These are phyloP conservation scores for Oxytropis ochrocephala DNA, from an alignment of 306 rosid species.

Conservation along the genomic window DNA sequence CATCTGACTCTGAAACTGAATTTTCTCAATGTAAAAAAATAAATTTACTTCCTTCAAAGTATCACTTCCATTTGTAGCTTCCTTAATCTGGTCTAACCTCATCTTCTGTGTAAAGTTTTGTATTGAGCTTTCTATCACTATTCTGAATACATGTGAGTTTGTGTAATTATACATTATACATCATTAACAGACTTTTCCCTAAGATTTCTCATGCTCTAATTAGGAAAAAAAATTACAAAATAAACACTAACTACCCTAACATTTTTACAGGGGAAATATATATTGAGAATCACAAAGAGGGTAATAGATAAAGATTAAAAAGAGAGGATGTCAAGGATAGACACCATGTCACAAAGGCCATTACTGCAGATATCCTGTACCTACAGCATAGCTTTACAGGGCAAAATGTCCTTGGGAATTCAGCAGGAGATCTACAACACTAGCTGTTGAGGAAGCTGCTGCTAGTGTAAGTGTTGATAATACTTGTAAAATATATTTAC, in stretches of 20 bases:
- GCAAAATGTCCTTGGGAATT: conserved; percentile 39
- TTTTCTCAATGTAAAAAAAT: too few relatives aligned
- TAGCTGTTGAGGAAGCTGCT: conserved; percentile 72
- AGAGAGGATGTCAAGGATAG: conserved; percentile 58
- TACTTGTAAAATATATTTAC: conserved; percentile 36
- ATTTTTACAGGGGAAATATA: conserved; percentile 3
- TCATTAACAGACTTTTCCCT: background rate
- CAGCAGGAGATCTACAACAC: conserved; percentile 64
- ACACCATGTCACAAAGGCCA: conserved; percentile 79
- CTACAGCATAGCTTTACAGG: conserved; percentile 52
- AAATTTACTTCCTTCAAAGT: background rate
- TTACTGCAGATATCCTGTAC: conserved; percentile 59
- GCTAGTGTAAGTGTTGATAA: conserved; percentile 68
- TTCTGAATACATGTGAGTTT: background rate
- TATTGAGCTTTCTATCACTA: conserved; percentile 8
- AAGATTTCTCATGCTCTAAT: background rate
- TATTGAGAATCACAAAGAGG: conserved; percentile 43
- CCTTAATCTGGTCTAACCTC: background rate
- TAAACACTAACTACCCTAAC: background rate
- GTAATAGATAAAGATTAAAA: conserved; percentile 72
- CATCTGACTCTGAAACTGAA: background rate
- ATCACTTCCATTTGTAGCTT: background rate
- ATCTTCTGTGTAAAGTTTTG: background rate
- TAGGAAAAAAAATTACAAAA: background rate
- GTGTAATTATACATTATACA: conserved; percentile 5